A percentile compares a stretch with the other conserved stretches of the same genome.
phyloP scores from a whole-genome alignment of 164 flowering plant genomes.

The Vitis vinifera region ASM3070453v1 NC_081809.1:5267501-5268000 shows the following conservation, averaged over 20 bases:
- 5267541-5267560: conserved; percentile 28
- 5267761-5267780: background rate
- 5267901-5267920: conserved; percentile 10
- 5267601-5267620: conserved; percentile 13
- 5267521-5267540: conserved; percentile 19
- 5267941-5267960: conserved; percentile 17
- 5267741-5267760: background rate
- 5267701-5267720: conserved; percentile 28
- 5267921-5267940: conserved; percentile 1
- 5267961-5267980: conserved; percentile 11
- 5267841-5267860: conserved; percentile 12
- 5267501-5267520: conserved; percentile 24
- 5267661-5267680: conserved; percentile 31
- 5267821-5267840: conserved; percentile 9
- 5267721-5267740: conserved; percentile 26
- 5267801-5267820: conserved; percentile 18
- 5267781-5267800: conserved; percentile 8
- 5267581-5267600: conserved; percentile 11
- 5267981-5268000: conserved; percentile 7
- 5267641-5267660: conserved; percentile 29
- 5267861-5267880: conserved; percentile 17
- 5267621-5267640: conserved; percentile 3
- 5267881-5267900: conserved; percentile 11
- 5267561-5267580: conserved; percentile 25
- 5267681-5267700: conserved; percentile 6